Base-by-base conservation (phyloP, 768 basidiomycete species). In the Russula dissimulans region DNA sequence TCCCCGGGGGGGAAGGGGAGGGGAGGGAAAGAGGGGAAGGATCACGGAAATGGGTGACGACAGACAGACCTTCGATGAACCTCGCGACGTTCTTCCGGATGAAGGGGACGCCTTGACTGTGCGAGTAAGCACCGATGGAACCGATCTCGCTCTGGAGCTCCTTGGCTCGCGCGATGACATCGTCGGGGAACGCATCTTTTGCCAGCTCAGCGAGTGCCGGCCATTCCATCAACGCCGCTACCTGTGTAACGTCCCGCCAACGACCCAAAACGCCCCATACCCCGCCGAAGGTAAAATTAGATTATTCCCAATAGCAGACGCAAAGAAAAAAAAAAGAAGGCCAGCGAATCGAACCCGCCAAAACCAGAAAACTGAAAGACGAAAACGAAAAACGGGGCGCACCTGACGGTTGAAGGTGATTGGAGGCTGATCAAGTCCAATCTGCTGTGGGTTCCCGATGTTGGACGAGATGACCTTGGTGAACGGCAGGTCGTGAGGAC, bases 391-490 rank as follows among this genome's bases (percentile, higher is more conserved):
- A 36, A 36, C 5, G 34, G 34, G 34, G 10, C 34, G 34, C 34
- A 89, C 93, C 87, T 98, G 95, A 57, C 95, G 79, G 60, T 84
- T 81, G 71, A 91, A 98, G 5, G 95, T 97, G 62, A 98, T 82
- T 2, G 95, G 91, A 5, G 86, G 82, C 71, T 99, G 95, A 73
- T 97, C 86, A 55, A 99, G 79, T 0, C 94, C 94, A 67, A 85
- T 87, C 74, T 97, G 95, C 74, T 99, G 95, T 0, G 97, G 95
- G 69, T 99, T 98, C 10, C 95, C 95, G 61, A 99, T 99, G 75
- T 98, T 99, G 62, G 92, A 91, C 32, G 84, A 88, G 71, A 97
- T 95, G 73, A 98, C 79, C 67, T 83, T 82, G 71, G 84, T 81
- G 73, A 98, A 99, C 15, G 93, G 92, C 15, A 97, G 79, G 18